phyloP scores from a whole-genome alignment of 2,329 filamentous ascomycete genomes.

The Dryadomyces sulphureus region DNA sequence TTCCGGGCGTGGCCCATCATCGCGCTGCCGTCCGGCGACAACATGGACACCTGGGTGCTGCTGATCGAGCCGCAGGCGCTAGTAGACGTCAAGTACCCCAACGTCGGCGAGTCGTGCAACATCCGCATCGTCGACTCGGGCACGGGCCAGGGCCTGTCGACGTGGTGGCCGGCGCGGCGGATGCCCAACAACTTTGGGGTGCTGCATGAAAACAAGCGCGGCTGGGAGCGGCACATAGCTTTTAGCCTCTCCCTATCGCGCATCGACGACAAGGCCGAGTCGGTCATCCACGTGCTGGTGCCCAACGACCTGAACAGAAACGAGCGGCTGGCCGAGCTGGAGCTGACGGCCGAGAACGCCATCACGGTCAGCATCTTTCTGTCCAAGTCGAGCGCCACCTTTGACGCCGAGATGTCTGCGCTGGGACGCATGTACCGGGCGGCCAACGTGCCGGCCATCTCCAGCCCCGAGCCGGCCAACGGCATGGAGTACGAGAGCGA shows the following conservation, averaged over 20 bases:
- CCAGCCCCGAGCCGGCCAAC: not conserved
- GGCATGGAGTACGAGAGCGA: no score
- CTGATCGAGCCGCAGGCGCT: constrained; percentile 4
- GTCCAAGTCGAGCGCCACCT: constrained; percentile 8
- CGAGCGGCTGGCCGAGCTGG: not conserved
- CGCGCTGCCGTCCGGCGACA: constrained; percentile 1
- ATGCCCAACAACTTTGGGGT: constrained; percentile 8
- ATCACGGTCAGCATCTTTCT: constrained; percentile 8
- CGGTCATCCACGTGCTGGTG: constrained; percentile 4
- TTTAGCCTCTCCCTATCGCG: constrained; percentile 8
- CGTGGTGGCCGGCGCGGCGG: constrained; percentile 8
- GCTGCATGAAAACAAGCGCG: not conserved
- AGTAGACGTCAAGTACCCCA: constrained; percentile 5
- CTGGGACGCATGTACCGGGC: constrained; percentile 7
- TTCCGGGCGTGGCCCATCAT: constrained; percentile 10
- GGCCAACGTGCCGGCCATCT: not conserved
- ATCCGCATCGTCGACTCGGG: constrained; percentile 4
- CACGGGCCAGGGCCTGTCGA: not conserved
- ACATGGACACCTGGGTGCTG: constrained; percentile 9
- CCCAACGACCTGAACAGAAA: constrained; percentile 1
- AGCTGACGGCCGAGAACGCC: constrained; percentile 5
- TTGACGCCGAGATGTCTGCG: constrained; percentile 9
- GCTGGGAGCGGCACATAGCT: constrained; percentile 6
- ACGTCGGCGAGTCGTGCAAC: constrained; percentile 8
- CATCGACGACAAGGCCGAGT: not conserved